Percentiles rank a stretch among this genome's conserved stretches.
These are phyloP conservation scores for Aspergillus taichungensis DNA, from an alignment of 495 filamentous ascomycete genomes.

Conservation along the genomic window DNA sequence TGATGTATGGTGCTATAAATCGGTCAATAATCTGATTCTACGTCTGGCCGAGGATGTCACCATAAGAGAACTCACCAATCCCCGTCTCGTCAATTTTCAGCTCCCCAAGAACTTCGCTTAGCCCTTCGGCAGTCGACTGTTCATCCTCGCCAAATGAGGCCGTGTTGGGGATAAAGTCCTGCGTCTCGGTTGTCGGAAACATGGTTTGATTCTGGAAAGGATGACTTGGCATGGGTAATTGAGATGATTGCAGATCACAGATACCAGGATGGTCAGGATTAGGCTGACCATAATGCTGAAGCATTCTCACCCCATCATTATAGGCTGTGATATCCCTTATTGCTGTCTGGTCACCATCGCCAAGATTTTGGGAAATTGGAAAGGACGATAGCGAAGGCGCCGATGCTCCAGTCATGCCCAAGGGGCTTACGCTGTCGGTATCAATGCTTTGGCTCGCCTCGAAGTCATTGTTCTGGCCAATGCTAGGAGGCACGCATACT, in stretches of 20 bases:
- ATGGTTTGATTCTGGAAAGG: conserved; percentile 39
- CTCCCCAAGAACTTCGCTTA: conserved; percentile 75
- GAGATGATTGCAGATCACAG: conserved; percentile 64
- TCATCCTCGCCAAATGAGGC: conserved; percentile 43
- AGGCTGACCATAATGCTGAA: conserved; percentile 24
- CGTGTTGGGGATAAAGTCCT: conserved; percentile 36
- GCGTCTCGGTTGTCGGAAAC: conserved; percentile 47
- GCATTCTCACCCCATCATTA: conserved; percentile 27
- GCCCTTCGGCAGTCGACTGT: conserved; percentile 57
- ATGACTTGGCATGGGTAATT: conserved; percentile 25
- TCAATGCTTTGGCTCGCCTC: conserved; percentile 27
- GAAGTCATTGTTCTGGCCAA: conserved; percentile 74
- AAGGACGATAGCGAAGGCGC: conserved; percentile 26
- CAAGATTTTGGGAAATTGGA: conserved; percentile 20
- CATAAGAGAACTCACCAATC: conserved; percentile 55
- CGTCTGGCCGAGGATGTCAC: not conserved
- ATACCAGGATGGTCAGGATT: conserved; percentile 58
- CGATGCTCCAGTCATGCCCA: conserved; percentile 14
- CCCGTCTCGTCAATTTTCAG: conserved; percentile 82
- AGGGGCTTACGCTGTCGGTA: conserved; percentile 12
- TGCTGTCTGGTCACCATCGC: conserved; percentile 16
- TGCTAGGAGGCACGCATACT: conserved; percentile 84
- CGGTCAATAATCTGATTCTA: conserved; percentile 9
- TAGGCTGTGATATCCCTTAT: conserved; percentile 23
- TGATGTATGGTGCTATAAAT: conserved; percentile 68